These are phyloP conservation scores for Xerocomus spinulosus DNA, from an alignment of 768 basidiomycete species.

Conservation along the genomic window DNA sequence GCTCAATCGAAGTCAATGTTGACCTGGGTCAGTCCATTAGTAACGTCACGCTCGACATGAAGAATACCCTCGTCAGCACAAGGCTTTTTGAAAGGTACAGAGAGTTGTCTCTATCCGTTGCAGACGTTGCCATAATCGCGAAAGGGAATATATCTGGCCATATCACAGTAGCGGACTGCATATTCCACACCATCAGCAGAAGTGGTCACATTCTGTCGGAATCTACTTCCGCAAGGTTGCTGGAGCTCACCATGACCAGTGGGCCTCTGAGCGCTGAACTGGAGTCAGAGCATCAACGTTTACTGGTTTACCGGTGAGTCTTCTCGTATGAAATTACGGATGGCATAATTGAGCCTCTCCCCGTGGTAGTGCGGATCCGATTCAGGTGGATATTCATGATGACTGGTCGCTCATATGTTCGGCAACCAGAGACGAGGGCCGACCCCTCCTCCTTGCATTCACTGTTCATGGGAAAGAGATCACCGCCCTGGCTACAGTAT, in stretches of 20 bases:
- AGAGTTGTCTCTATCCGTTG: constrained; percentile 63
- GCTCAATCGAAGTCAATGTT: constrained; percentile 66
- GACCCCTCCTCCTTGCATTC: constrained; percentile 70
- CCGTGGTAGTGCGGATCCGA: constrained; percentile 62
- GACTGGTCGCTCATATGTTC: constrained; percentile 66
- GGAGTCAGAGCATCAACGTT: constrained; percentile 71
- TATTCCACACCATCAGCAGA: constrained; percentile 70
- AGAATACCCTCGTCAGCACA: constrained; percentile 60
- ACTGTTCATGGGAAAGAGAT: constrained; percentile 67
- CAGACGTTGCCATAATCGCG: constrained; percentile 50
- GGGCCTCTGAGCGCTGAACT: constrained; percentile 62
- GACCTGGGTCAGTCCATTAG: constrained; percentile 88
- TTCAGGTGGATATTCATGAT: constrained; percentile 69
- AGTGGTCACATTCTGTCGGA: constrained; percentile 38
- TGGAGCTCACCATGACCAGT: constrained; percentile 72
- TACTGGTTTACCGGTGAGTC: constrained; percentile 71
- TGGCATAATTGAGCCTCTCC: constrained; percentile 1
- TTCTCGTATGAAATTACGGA: not conserved
- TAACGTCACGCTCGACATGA: constrained; percentile 58
- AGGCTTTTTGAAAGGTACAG: constrained; percentile 55
- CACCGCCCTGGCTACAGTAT: constrained; percentile 61
- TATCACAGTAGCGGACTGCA: constrained; percentile 60
- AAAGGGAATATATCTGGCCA: constrained; percentile 69
- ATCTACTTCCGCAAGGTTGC: constrained; percentile 45
- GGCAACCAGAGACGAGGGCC: constrained; percentile 36